Evolutionary conservation across 2,329 filamentous ascomycete species (phyloP).

Genomic region (Podosphaera fusca): DNA sequence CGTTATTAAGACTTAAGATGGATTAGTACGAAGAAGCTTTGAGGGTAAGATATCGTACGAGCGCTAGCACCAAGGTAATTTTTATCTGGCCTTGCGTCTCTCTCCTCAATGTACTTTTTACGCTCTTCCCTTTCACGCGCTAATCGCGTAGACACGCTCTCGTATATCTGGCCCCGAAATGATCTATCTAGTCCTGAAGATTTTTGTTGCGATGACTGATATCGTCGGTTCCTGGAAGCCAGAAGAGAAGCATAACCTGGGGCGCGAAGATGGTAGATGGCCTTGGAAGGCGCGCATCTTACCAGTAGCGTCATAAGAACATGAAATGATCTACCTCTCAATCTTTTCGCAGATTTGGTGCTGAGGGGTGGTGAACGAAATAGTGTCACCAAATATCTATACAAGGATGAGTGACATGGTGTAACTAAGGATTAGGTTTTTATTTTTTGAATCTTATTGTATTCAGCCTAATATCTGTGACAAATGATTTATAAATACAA

Average conservation of each 20-base stretch:
- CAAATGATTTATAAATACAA: too few relatives aligned
- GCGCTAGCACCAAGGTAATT: conserved; percentile 31
- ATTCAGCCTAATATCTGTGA: too few relatives aligned
- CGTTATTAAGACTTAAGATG: conserved; percentile 11
- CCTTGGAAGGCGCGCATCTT: not conserved
- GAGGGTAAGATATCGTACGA: conserved; percentile 20
- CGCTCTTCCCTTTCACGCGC: conserved; percentile 30
- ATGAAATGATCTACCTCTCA: not conserved
- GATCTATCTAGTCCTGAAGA: conserved; percentile 10
- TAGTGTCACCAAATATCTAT: too few relatives aligned
- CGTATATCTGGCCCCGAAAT: conserved; percentile 36
- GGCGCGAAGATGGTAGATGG: not conserved
- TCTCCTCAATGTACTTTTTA: conserved; percentile 23
- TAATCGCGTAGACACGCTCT: conserved; percentile 31
- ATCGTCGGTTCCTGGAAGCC: conserved; percentile 3
- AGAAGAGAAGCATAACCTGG: not conserved
- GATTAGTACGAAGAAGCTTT: not conserved
- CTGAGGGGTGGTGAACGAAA: too few relatives aligned
- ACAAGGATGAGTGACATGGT: too few relatives aligned
- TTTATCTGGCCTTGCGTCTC: conserved; percentile 18
- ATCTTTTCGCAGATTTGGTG: too few relatives aligned
- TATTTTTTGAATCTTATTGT: too few relatives aligned
- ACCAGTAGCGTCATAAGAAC: not conserved
- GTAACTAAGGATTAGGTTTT: too few relatives aligned
- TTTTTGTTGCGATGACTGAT: conserved; percentile 10